Conservation (phyloP, 2,329 filamentous ascomycete genomes). For the Diaporthe sp. region DNA sequence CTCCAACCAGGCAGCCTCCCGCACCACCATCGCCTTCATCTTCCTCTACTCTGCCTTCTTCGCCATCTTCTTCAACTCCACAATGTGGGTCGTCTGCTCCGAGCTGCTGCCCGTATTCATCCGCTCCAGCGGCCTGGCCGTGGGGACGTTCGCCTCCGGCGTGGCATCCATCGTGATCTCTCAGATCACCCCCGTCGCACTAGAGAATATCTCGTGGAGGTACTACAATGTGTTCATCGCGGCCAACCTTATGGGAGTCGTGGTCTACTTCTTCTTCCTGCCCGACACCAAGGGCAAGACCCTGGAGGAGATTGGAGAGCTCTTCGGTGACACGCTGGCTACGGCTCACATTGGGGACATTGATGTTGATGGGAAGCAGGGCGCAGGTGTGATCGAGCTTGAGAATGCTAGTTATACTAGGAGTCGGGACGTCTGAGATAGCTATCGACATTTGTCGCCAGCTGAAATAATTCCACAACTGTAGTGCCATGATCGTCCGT, state of each 20-base stretch:
- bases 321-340: conserved; percentile 48
- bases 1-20: conserved; percentile 43
- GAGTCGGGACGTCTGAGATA: background rate
- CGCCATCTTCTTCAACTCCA: conserved; percentile 52
- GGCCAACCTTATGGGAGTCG: conserved; percentile 47
- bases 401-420: background rate
- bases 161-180: conserved; percentile 51
- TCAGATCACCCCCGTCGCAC: conserved; percentile 46
- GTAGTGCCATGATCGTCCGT: background rate
- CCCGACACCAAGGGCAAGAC: conserved; percentile 52
- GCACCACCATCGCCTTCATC: conserved; percentile 49
- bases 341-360: conserved; percentile 31
- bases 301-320: conserved; percentile 51
- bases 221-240: conserved; percentile 53
- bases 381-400: conserved; percentile 2
- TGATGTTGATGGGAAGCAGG: conserved; percentile 8
- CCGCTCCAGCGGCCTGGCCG: conserved; percentile 71
- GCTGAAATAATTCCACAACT: background rate
- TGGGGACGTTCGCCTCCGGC: conserved; percentile 51
- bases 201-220: conserved; percentile 48
- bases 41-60: conserved; percentile 50
- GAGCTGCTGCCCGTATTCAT: conserved; percentile 64
- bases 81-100: conserved; percentile 51
- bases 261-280: conserved; percentile 51
- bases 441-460: background rate